Evolutionary conservation across 345 rosid species (phyloP), one percentile per base, ranked within the genome.

Genomic region (Brassica incana): DNA sequence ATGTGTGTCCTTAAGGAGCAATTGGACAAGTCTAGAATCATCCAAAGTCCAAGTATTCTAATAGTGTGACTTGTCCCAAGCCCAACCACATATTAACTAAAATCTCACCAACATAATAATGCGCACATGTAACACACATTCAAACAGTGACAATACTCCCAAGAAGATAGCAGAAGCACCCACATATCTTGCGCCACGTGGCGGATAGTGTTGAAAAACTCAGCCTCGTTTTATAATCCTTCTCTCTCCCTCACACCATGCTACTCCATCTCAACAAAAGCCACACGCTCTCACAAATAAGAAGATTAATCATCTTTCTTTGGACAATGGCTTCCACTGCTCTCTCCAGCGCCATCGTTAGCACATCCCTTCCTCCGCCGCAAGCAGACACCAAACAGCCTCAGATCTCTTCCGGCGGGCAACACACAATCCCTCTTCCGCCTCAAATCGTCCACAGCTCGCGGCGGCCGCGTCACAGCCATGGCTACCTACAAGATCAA

Each of bases 401-500:
- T 87, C 15, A 75, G 83, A 72, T 83, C 92, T 15, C 76, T 87
- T 67, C 86, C 93, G 4, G 5, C 23, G 45, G 77, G 18, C 70
- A 84, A 27, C 85, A 86, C 77, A 36, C 77, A 72, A 75, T 83
- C 88, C 60, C 87, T 90, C 30, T 90, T 92, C 60, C 91, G 91
- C 65, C 73, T 90, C 59, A 88, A 87, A 64, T 7, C 86, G 23
- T 73, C 76, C 62, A 8, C 83, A 35, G 54, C 77, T 43, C 78
- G 90, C 0, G 89, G 92, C 4, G 88, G 88, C 2, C 83, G 84
- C 35, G 33, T 88, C 5, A 83, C 84, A 65, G 90, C 88, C 66
- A 91, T 90, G 95, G 92, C 97, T 3, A 1, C 45, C 1, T 71
- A 89, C 96, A 91, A 87, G 84, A 93, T 95, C 73, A 92, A 86